phyloP scores from a whole-genome alignment of 2,329 filamentous ascomycete genomes.

The Pestalotiopsis sp. region DNA sequence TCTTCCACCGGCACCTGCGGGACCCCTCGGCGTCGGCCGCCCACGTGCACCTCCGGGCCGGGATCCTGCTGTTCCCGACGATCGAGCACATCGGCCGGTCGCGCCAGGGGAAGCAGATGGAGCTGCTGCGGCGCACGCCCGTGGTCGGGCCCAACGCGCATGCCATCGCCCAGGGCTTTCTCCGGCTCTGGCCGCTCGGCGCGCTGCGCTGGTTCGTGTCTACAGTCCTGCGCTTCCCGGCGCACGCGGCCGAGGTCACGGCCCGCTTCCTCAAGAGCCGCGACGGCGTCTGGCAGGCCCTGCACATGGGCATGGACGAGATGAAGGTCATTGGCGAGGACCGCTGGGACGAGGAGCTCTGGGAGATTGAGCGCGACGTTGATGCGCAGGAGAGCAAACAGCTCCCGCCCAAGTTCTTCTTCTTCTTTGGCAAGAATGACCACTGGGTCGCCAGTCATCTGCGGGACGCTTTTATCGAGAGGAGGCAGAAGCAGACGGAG shows the following conservation, averaged over 20 bases:
- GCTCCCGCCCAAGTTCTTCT: slow-evolving; percentile 52
- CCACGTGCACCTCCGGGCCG: slow-evolving; percentile 49
- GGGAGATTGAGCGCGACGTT: slow-evolving; percentile 47
- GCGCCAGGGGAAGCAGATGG: slow-evolving; percentile 58
- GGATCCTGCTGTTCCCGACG: slow-evolving; percentile 73
- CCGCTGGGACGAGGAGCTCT: slow-evolving; percentile 61
- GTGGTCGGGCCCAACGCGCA: slow-evolving; percentile 45
- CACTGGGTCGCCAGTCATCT: slow-evolving; percentile 63
- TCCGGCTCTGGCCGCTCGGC: slow-evolving; percentile 43
- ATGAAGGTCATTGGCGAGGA: slow-evolving; percentile 62
- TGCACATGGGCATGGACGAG: slow-evolving; percentile 63
- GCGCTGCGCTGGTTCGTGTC: slow-evolving; percentile 47
- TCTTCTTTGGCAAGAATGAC: slow-evolving; percentile 63
- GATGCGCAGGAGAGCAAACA: slow-evolving; percentile 20
- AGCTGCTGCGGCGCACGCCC: slow-evolving; percentile 43
- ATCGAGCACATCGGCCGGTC: slow-evolving; percentile 71
- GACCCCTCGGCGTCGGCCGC: slow-evolving; percentile 31
- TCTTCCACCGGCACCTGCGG: slow-evolving; percentile 58
- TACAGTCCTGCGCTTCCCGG: slow-evolving; percentile 49
- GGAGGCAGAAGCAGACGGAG: slow-evolving; percentile 36
- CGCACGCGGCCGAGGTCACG: slow-evolving; percentile 52
- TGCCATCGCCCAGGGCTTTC: slow-evolving; percentile 40
- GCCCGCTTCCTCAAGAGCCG: slow-evolving; percentile 56
- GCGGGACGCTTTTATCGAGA: slow-evolving; percentile 57
- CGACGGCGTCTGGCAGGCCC: slow-evolving; percentile 61